These are phyloP conservation scores for Citeromyces hawaiiensis DNA, from an alignment of 1,139 yeast species.

Conservation along the genomic window DNA sequence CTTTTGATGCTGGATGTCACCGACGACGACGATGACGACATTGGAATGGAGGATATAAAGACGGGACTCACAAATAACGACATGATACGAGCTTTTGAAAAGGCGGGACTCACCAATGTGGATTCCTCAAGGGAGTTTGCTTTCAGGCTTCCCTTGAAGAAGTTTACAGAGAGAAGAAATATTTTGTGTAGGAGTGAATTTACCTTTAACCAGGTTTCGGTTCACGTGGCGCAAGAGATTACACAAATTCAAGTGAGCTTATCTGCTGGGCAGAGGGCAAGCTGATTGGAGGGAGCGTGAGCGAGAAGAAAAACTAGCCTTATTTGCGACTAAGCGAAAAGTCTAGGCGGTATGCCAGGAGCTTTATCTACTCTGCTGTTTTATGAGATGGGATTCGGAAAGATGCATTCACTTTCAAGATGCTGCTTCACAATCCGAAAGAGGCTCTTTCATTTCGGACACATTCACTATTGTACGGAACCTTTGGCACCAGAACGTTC, in stretches of 20 bases:
- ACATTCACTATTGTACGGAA: too few species aligned
- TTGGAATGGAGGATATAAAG: neutral
- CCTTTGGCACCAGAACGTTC: too few species aligned
- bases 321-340: too few species aligned
- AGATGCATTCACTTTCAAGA: too few species aligned
- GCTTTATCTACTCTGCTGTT: too few species aligned
- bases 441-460: too few species aligned
- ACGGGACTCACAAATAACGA: neutral
- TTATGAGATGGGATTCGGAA: too few species aligned
- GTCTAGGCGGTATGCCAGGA: too few species aligned
- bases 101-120: neutral
- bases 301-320: too few species aligned
- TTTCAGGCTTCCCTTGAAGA: neutral
- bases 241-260: neutral
- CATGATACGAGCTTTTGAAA: neutral
- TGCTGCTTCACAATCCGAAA: too few species aligned
- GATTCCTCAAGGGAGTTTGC: neutral
- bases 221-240: neutral
- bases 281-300: too few species aligned
- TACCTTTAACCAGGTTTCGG: neutral
- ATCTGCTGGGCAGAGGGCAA: neutral
- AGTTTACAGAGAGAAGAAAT: neutral
- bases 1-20: neutral
- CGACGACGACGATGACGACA: neutral
- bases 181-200: neutral